Evolutionary conservation across 306 rosid genomes (phyloP).

Genomic region (Benincasa hispida): DNA sequence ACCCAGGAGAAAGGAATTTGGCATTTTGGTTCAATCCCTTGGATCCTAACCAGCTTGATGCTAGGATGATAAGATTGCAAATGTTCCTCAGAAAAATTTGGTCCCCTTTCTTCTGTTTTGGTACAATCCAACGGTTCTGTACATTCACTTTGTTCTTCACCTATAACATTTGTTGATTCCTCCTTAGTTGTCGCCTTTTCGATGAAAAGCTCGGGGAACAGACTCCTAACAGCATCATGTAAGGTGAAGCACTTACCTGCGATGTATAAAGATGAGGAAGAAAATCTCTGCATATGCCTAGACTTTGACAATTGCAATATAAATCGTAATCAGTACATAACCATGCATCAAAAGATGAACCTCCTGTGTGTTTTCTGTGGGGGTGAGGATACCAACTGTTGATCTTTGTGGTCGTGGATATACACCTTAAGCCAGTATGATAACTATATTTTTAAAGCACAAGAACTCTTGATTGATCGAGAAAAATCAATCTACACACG

Average conservation of each 20-base stretch:
- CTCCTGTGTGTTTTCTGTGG: neutral
- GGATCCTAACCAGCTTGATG: conserved; percentile 72
- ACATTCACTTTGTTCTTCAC: conserved; percentile 19
- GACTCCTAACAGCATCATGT: conserved; percentile 57
- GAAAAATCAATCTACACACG: neutral
- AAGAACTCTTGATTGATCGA: neutral
- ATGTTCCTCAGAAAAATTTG: conserved; percentile 21
- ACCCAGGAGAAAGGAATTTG: conserved; percentile 92
- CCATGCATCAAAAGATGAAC: neutral
- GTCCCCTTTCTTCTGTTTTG: conserved; percentile 24
- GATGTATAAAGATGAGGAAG: neutral
- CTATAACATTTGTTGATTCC: conserved; percentile 12
- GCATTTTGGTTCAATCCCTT: conserved; percentile 86
- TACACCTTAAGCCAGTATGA: neutral
- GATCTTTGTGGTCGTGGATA: neutral
- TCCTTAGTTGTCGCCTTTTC: conserved; percentile 8
- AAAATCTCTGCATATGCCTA: neutral
- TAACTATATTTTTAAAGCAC: neutral
- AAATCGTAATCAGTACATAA: neutral
- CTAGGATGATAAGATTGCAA: conserved; percentile 16
- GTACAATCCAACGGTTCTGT: conserved; percentile 20
- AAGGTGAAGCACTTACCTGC: conserved; percentile 66
- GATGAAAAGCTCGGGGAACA: conserved; percentile 56
- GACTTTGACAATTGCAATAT: too few species aligned
- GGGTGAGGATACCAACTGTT: too few species aligned